These are phyloP conservation scores for Phytophthora litchii DNA, from an alignment of 352 stramenopile species.

Conservation along the genomic window DNA sequence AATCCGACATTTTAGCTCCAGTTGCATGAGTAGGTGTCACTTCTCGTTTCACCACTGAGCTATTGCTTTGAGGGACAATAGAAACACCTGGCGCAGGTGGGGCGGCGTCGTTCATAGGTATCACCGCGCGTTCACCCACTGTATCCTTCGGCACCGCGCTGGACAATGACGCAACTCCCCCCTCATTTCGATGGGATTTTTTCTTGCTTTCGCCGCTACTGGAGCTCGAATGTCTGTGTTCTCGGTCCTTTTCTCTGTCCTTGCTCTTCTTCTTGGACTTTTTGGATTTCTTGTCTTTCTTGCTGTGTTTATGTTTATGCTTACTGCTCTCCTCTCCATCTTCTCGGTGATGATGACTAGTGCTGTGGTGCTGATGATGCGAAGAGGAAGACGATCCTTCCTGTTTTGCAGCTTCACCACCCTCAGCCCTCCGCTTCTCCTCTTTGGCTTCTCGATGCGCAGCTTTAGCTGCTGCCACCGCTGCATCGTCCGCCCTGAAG, in stretches of 20 bases:
- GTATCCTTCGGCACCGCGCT: slow-evolving; percentile 6
- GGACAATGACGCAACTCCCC: slow-evolving; percentile 4
- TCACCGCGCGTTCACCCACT: neutral
- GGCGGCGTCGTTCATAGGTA: slow-evolving; percentile 1
- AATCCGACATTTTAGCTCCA: slow-evolving; percentile 62
- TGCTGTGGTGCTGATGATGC: slow-evolving; percentile 17
- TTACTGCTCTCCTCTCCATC: slow-evolving; percentile 43
- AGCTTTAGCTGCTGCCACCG: slow-evolving; percentile 24
- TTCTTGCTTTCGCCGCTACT: slow-evolving; percentile 47
- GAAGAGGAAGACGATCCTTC: slow-evolving; percentile 21
- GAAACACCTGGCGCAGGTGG: slow-evolving; percentile 6
- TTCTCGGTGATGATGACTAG: slow-evolving; percentile 30
- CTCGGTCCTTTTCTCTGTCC: slow-evolving; percentile 62
- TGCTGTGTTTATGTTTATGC: slow-evolving; percentile 63
- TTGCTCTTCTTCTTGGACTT: slow-evolving; percentile 81
- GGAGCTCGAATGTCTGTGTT: slow-evolving; percentile 42
- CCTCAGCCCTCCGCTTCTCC: slow-evolving; percentile 20
- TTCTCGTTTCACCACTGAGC: slow-evolving; percentile 32
- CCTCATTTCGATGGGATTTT: slow-evolving; percentile 41
- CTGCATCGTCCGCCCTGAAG: slow-evolving; percentile 45
- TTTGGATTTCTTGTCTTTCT: slow-evolving; percentile 75
- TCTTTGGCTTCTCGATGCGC: slow-evolving; percentile 40
- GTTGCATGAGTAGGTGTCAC: neutral
- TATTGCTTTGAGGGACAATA: slow-evolving; percentile 24
- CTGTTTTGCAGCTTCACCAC: slow-evolving; percentile 1